These are phyloP conservation scores for Amoebophrya sp. DNA, from an alignment of 169 alveolate genomes.

Conservation along the genomic window DNA sequence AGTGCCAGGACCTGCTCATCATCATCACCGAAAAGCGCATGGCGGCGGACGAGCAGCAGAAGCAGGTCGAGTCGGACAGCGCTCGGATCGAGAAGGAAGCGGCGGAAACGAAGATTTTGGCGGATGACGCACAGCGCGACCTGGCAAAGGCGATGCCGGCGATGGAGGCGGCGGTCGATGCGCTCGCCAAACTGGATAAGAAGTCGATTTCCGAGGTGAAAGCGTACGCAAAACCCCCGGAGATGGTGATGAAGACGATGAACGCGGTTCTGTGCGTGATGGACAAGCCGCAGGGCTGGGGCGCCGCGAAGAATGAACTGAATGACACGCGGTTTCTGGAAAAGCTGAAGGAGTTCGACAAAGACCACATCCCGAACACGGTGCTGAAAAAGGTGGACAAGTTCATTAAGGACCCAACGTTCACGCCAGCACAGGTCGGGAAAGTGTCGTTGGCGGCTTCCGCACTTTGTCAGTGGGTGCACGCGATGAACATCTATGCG, in stretches of 20 bases:
- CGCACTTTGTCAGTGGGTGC: slow-evolving; percentile 86
- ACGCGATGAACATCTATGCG: slow-evolving; percentile 85
- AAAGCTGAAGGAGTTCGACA: slow-evolving; percentile 68
- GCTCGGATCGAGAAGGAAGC: slow-evolving; percentile 78
- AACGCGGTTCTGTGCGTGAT: slow-evolving; percentile 80
- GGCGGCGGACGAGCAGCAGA: slow-evolving; percentile 70
- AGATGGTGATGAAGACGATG: slow-evolving; percentile 77
- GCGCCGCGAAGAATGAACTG: slow-evolving; percentile 75
- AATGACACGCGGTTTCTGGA: slow-evolving; percentile 79
- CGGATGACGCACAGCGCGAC: slow-evolving; percentile 87
- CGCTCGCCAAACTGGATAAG: slow-evolving; percentile 86
- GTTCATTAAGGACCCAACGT: slow-evolving; percentile 65
- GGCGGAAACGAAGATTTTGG: slow-evolving; percentile 73
- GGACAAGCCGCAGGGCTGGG: slow-evolving; percentile 82
- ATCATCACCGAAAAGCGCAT: slow-evolving; percentile 60
- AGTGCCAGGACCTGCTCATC: slow-evolving; percentile 73
- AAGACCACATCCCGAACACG: slow-evolving; percentile 68
- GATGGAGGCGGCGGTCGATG: slow-evolving; percentile 82
- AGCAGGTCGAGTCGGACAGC: slow-evolving; percentile 73
- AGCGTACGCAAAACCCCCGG: slow-evolving; percentile 75
- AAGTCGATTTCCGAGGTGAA: slow-evolving; percentile 79
- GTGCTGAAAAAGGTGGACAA: slow-evolving; percentile 64
- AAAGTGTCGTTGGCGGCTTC: slow-evolving; percentile 82
- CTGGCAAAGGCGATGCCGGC: slow-evolving; percentile 91
- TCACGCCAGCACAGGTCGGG: slow-evolving; percentile 68